Base-by-base conservation (phyloP, 2,329 filamentous ascomycete species). In the Xylariales sp. region DNA sequence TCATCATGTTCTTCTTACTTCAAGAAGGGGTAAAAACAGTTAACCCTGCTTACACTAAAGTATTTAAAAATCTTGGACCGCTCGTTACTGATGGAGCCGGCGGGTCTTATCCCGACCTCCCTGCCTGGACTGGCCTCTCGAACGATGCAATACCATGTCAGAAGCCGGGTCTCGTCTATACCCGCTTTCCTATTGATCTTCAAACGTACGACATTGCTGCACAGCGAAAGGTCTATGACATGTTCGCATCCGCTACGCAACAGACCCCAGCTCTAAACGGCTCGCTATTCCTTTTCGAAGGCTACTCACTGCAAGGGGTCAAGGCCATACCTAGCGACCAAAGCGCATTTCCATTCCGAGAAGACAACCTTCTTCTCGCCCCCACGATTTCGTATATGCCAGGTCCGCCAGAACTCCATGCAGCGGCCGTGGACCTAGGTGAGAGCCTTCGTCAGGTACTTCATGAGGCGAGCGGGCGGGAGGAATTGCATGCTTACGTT, bases 151-250 rank as follows among this genome's bases (percentile, higher is more conserved):
- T 64, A 12, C 57, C 69, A 3, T 74, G 73, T 18, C 65, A 71
- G n/a, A 68, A 74, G 12, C 6, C 48, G 1, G 71, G 69, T 10
- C 50, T 72, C 0, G 72, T 55, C 14, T 73, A 73, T n/a, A 65
- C 58, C 3, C 69, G 71, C 16, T 74, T 73, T 62, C 71, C 72
- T 12, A 69, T 74, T 28, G 64, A 74, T 18, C 10, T 77, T 8
- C 62, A 70, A 48, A 30, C 45, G 0, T 80, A 80, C 62, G 78
- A 84, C 43, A 53, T 77, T 28, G 62, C 75, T 0, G 79, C 81
- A 1, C 78, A 80, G 63, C 75, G 74, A 55, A 71, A 74, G 30
- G 79, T 78, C 2, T 84, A 80, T 59, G 76, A 81, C 3, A 60
- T 80, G 7, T 83, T 80, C 68, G 75, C 78, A 0, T 67, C 77